These are phyloP conservation scores for Echinochloa phyllopogon DNA, from an alignment of 176 grass and related monocot genomes.

Conservation along the genomic window DNA sequence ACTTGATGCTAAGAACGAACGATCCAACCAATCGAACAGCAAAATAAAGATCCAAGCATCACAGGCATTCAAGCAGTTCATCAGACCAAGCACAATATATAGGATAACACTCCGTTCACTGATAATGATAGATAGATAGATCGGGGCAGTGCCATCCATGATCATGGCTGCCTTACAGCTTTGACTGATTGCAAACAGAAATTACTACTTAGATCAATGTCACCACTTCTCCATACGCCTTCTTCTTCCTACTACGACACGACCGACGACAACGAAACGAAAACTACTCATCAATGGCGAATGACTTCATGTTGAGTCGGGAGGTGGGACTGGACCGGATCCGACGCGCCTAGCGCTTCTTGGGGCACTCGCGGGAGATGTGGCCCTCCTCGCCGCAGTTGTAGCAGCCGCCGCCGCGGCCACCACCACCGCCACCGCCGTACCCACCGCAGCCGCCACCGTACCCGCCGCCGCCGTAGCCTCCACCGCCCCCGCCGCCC, in stretches of 20 bases:
- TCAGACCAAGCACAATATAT: too few species aligned
- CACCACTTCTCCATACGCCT: background rate
- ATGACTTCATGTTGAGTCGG: background rate
- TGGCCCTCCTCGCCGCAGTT: constrained; percentile 16
- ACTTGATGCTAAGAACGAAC: background rate
- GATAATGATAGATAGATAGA: background rate
- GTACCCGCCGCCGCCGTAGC: background rate
- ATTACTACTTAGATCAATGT: background rate
- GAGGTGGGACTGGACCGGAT: background rate
- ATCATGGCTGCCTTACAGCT: background rate
- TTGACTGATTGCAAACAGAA: background rate
- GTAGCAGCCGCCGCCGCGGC: background rate
- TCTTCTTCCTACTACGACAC: background rate
- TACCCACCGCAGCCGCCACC: background rate
- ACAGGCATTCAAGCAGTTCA: background rate
- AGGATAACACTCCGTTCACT: too few species aligned
- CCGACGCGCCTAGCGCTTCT: background rate
- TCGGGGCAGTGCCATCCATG: background rate
- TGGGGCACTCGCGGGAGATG: constrained; percentile 28
- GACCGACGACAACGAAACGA: background rate
- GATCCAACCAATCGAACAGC: background rate
- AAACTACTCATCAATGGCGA: too few species aligned
- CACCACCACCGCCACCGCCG: background rate
- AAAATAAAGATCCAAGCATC: background rate
- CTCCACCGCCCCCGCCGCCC: background rate